These are phyloP conservation scores for Apiospora phragmitis DNA, from an alignment of 2,329 filamentous ascomycete species.

Conservation along the genomic window DNA sequence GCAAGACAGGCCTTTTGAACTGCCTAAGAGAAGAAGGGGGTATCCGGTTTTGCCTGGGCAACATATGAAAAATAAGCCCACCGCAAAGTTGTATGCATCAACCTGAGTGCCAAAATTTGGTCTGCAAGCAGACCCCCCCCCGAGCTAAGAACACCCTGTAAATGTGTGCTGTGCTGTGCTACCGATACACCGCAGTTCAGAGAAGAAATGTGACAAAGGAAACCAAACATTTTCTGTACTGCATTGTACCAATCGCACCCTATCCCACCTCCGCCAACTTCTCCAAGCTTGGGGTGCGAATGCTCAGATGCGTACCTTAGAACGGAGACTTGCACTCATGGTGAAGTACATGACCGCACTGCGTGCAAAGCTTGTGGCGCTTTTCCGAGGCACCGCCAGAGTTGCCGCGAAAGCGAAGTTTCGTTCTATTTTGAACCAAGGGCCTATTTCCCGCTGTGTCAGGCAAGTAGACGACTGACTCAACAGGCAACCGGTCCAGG, in stretches of 20 bases:
- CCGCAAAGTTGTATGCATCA: not conserved
- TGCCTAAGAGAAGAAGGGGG: not conserved
- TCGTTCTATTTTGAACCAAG: constrained; percentile 1
- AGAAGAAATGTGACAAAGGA: constrained; percentile 12
- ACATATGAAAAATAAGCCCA: not conserved
- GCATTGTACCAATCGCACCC: not conserved
- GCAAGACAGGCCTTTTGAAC: not conserved
- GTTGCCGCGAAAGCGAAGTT: not conserved
- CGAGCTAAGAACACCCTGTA: not conserved
- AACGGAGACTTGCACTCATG: not conserved
- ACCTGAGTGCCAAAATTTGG: constrained; percentile 2
- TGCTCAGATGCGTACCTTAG: not conserved
- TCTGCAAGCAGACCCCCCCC: constrained; percentile 11
- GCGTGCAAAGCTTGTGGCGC: not conserved
- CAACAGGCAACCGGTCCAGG: not conserved
- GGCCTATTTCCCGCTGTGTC: not conserved
- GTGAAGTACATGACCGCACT: not conserved
- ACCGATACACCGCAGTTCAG: constrained; percentile 5
- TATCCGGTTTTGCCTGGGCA: constrained; percentile 4
- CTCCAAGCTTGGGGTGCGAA: not conserved
- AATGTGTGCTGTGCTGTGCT: constrained; percentile 10
- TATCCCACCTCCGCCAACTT: not conserved
- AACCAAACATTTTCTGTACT: constrained; percentile 13
- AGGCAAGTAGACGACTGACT: not conserved
- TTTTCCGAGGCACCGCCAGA: not conserved